These are phyloP conservation scores for Dissophora globulifera DNA, from an alignment of 192 early-diverging fungal species.

Conservation along the genomic window DNA sequence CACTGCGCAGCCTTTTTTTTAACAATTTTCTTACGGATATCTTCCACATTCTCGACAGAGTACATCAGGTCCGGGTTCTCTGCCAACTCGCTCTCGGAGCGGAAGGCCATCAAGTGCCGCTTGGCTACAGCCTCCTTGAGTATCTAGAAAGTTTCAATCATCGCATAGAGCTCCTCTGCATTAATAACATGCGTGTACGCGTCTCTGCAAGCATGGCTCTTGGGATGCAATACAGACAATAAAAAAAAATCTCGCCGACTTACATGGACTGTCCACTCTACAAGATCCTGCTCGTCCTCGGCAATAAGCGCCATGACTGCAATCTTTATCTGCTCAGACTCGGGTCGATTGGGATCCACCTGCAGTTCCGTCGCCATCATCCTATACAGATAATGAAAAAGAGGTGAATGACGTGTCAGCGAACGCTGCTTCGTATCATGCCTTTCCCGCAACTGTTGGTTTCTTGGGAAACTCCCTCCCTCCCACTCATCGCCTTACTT, in stretches of 20 bases:
- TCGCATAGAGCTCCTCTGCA: too few species aligned
- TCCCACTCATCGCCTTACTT: too few species aligned
- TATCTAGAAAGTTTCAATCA: conserved; percentile 20
- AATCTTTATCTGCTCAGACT: conserved; percentile 61
- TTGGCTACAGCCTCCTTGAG: conserved; percentile 51
- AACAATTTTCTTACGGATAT: conserved; percentile 36
- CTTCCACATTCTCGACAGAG: conserved; percentile 38
- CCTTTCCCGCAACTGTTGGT: too few species aligned
- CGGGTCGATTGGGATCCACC: conserved; percentile 45
- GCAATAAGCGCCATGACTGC: conserved; percentile 58
- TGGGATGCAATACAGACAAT: not conserved
- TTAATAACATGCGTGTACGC: too few species aligned
- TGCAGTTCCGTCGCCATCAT: conserved; percentile 40
- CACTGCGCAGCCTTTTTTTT: too few species aligned
- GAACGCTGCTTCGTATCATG: too few species aligned
- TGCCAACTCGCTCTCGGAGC: conserved; percentile 38
- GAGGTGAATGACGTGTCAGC: not conserved
- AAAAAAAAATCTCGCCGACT: not conserved
- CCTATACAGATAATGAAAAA: conserved; percentile 3
- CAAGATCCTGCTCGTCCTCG: conserved; percentile 44
- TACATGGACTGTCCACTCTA: conserved; percentile 59
- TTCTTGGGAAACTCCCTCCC: too few species aligned
- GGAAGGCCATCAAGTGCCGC: conserved; percentile 43
- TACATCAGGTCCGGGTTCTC: conserved; percentile 50
- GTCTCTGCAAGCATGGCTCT: not conserved